Conservation (phyloP, 768 basidiomycete genomes). For the Pulveroboletus ravenelii region DNA sequence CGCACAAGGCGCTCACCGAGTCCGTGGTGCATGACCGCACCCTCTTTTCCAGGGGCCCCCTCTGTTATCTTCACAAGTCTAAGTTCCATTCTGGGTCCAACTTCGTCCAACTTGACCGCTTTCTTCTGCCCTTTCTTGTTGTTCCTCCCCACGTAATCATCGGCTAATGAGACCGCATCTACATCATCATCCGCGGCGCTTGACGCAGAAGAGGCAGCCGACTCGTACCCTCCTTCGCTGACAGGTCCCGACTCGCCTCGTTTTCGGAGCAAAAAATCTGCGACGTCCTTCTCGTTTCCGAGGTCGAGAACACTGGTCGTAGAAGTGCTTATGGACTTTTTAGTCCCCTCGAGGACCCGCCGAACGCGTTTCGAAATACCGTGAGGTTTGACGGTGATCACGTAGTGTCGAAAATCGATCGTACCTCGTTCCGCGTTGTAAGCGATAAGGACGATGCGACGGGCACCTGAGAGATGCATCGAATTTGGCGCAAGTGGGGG, state of each 20-base stretch:
- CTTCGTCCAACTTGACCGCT: constrained; percentile 88
- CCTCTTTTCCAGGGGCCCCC: constrained; percentile 90
- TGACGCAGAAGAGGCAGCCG: constrained; percentile 73
- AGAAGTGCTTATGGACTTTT: constrained; percentile 24
- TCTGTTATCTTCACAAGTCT: constrained; percentile 90
- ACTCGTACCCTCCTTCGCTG: constrained; percentile 69
- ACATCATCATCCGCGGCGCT: constrained; percentile 84
- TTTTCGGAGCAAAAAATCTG: constrained; percentile 84
- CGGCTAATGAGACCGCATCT: constrained; percentile 75
- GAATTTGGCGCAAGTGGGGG: constrained; percentile 84
- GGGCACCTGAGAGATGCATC: constrained; percentile 80
- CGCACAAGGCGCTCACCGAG: constrained; percentile 57
- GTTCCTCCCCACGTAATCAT: constrained; percentile 92
- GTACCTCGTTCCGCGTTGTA: constrained; percentile 85
- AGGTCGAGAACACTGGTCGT: constrained; percentile 61
- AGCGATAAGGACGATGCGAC: constrained; percentile 88
- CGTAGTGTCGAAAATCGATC: constrained; percentile 89
- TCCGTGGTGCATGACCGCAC: constrained; percentile 90
- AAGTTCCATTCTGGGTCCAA: constrained; percentile 94
- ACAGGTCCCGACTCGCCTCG: constrained; percentile 53
- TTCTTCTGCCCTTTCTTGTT: constrained; percentile 89
- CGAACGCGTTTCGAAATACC: constrained; percentile 91
- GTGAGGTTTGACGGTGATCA: constrained; percentile 92
- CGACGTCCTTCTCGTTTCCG: constrained; percentile 87
- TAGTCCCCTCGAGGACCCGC: constrained; percentile 68